Evolutionary conservation across 345 rosid genomes (phyloP).

Genomic region (Boechera divaricarpa): DNA sequence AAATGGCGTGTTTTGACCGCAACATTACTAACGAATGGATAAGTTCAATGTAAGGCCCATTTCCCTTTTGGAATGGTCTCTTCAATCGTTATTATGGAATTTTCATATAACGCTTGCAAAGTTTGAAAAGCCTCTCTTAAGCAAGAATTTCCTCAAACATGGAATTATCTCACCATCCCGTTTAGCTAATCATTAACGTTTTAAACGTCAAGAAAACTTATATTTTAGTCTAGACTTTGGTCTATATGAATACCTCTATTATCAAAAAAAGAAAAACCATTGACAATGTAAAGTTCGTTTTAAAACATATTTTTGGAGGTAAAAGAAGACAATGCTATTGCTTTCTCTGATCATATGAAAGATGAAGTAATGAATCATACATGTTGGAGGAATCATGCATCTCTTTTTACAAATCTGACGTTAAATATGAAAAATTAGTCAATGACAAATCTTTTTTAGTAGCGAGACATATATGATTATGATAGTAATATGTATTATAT

Average conservation of each 20-base stretch:
- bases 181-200: background rate
- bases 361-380: background rate
- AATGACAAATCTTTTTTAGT: no score
- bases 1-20: constrained; percentile 35
- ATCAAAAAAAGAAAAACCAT: no score
- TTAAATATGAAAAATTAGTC: no score
- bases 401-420: no score
- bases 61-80: constrained; percentile 6
- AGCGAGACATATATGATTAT: no score
- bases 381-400: no score
- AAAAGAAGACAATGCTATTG: background rate
- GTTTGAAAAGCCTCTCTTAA: background rate
- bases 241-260: no score
- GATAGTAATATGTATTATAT: no score
- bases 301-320: background rate
- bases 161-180: background rate
- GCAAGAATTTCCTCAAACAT: background rate
- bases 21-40: constrained; percentile 3
- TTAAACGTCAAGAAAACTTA: background rate
- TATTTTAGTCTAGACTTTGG: no score
- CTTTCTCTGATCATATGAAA: background rate
- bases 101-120: constrained; percentile 33
- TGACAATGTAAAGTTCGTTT: background rate
- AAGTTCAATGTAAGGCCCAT: background rate
- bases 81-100: constrained; percentile 8